Percentiles rank a stretch among this genome's conserved stretches.
phyloP scores from a whole-genome alignment of 75 land plant genomes.

The Picea glauca region DNA sequence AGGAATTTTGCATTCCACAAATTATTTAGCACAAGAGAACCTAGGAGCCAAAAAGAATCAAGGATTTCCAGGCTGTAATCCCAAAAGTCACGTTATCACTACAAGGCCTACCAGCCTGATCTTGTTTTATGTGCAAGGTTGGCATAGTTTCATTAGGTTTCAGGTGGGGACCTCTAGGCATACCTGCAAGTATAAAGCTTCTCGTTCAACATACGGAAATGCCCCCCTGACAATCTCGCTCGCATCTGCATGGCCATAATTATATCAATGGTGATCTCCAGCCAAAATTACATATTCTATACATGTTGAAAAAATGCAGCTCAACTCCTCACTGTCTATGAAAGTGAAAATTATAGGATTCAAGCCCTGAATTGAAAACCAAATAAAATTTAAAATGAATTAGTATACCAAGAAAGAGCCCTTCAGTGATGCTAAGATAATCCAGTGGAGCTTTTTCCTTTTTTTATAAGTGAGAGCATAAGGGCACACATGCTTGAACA shows the following conservation, averaged over 20 bases:
- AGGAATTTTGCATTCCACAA: too few species aligned
- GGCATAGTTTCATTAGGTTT: not conserved
- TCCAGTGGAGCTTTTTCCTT: not conserved
- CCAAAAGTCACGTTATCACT: not conserved
- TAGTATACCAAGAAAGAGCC: not conserved
- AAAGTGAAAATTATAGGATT: not conserved
- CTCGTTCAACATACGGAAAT: slow-evolving; percentile 92
- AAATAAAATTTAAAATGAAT: not conserved
- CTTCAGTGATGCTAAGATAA: not conserved
- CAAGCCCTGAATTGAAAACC: not conserved
- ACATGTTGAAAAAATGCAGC: not conserved
- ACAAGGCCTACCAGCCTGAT: not conserved
- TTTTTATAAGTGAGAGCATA: not conserved
- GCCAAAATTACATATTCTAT: not conserved
- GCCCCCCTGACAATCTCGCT: slow-evolving; percentile 73
- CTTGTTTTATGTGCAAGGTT: not conserved
- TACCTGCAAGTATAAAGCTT: slow-evolving; percentile 94
- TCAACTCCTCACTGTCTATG: not conserved
- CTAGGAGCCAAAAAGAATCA: not conserved
- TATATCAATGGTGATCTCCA: not conserved
- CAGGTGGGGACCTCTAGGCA: not conserved
- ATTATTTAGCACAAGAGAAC: not conserved
- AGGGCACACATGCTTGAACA: not conserved
- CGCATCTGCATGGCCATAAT: slow-evolving; percentile 58
- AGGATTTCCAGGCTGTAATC: not conserved